Conservation (phyloP, 371 early-diverging fungal species). For the Encephalitozoon romaleae region DNA sequence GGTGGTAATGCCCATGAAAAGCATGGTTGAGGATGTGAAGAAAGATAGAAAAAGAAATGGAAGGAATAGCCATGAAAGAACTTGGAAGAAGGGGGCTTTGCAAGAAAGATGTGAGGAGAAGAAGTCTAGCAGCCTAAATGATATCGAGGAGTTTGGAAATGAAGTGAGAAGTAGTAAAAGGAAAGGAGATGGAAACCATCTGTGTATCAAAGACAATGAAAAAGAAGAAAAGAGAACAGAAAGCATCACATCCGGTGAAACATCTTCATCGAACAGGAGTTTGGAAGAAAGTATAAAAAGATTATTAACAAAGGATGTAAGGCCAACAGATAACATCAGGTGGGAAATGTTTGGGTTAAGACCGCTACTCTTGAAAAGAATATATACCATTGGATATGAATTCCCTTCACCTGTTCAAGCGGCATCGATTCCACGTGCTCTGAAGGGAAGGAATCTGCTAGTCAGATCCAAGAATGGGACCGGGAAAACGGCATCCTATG, state of each 20-base stretch:
- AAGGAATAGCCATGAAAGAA: not conserved
- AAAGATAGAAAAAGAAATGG: not conserved
- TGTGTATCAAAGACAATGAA: no score
- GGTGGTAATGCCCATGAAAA: not conserved
- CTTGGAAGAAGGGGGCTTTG: not conserved
- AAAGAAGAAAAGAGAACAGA: not conserved
- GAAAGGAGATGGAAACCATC: not conserved
- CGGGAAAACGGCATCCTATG: constrained; percentile 89
- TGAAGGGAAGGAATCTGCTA: constrained; percentile 66
- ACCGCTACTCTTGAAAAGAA: constrained; percentile 81
- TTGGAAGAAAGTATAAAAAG: not conserved
- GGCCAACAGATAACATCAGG: not conserved
- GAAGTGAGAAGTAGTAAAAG: not conserved
- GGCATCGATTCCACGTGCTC: constrained; percentile 39
- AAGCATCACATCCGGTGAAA: not conserved
- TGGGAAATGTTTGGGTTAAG: constrained; percentile 69
- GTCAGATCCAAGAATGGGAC: constrained; percentile 89
- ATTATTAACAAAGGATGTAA: not conserved
- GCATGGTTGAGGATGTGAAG: not conserved
- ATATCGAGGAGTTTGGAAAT: not conserved
- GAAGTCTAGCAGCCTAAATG: no score
- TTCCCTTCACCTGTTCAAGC: constrained; percentile 67
- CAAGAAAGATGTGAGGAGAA: not conserved
- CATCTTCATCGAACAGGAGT: not conserved
- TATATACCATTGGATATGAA: constrained; percentile 90